Conservation (phyloP, 148 eudicot genomes). For the Cornus suecica region DNA sequence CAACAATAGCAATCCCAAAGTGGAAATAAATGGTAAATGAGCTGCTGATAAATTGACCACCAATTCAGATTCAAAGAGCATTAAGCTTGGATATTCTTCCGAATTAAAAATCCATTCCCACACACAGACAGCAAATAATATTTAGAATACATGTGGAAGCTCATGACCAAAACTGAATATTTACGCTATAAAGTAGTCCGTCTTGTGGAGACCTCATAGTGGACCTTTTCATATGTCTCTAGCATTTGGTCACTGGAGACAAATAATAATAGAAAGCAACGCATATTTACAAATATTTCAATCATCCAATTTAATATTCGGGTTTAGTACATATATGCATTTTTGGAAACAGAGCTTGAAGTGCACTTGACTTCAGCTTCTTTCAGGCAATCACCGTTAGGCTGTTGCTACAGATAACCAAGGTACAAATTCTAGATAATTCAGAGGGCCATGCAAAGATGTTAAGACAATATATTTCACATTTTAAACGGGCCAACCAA, state of each 20-base stretch:
- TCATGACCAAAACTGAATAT: neutral
- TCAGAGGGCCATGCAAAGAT: too few species aligned
- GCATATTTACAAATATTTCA: neutral
- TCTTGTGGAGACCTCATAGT: neutral
- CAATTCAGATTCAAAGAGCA: neutral
- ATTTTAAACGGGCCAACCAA: neutral
- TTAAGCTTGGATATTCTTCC: neutral
- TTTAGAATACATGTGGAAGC: neutral
- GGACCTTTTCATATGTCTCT: neutral
- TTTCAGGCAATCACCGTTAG: neutral
- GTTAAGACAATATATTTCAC: too few species aligned
- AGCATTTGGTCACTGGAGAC: neutral
- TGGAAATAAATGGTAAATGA: neutral
- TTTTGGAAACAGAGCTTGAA: neutral
- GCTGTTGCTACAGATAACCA: neutral
- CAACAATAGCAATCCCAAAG: neutral
- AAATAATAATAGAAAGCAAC: neutral
- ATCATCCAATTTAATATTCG: neutral
- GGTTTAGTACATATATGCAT: neutral
- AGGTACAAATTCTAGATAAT: neutral
- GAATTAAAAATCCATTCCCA: neutral
- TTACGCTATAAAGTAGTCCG: neutral
- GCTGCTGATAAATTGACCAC: neutral
- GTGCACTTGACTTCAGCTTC: neutral
- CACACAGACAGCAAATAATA: neutral